Base-by-base conservation (phyloP, 257 asterid genomes). In the Eustoma russellianum region DNA sequence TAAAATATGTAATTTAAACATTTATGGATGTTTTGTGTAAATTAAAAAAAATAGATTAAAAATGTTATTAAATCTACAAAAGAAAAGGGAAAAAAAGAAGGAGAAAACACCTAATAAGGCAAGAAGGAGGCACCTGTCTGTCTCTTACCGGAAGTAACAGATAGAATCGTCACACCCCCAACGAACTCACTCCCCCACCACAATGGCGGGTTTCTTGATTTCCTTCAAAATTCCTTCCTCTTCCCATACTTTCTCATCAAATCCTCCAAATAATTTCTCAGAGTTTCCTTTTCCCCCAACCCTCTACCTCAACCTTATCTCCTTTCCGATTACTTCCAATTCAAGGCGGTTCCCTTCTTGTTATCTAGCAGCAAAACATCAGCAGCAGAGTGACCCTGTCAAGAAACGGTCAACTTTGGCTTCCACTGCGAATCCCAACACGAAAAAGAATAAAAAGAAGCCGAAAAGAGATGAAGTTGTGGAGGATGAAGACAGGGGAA, bases 381-480 rank as follows among this genome's bases (percentile, higher is more conserved):
- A 38, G 12, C 77, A 61, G 55, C 71, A 59, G 14, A 60, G 66
- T 30, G 70, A 73, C 10, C 73, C 79, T 10, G 70, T 74, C 17
- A 75, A 75, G 55, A 75, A 70, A 48, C 70, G 65, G 40, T 13
- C 72, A 19, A 49, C 58, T 16, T 19, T 73, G 0, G 12, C 43
- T 38, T 38, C 43, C 12, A 38, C 43, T 7, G 43, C 43, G 9
- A 38, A 8, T 7, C 43, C 43, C 43, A 38, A 38, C 12, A 7
- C 43, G 12, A 38, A 38, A 10, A 75, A 64, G 55, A 68, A 63
- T 58, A 71, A 75, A 59, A 70, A 64, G 65, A 67, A 63, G 2
- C 53, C 65, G 14, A 54, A 38, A 17, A 56, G 48, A 10, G 48
- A 45, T 12, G 74, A 70, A 6, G 55, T 64, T 30, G 71, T 63